Percentiles rank a stretch among this genome's conserved stretches.
These are phyloP conservation scores for Austroboletus niveus DNA, from an alignment of 1,284 basidiomycete species.

Conservation along the genomic window DNA sequence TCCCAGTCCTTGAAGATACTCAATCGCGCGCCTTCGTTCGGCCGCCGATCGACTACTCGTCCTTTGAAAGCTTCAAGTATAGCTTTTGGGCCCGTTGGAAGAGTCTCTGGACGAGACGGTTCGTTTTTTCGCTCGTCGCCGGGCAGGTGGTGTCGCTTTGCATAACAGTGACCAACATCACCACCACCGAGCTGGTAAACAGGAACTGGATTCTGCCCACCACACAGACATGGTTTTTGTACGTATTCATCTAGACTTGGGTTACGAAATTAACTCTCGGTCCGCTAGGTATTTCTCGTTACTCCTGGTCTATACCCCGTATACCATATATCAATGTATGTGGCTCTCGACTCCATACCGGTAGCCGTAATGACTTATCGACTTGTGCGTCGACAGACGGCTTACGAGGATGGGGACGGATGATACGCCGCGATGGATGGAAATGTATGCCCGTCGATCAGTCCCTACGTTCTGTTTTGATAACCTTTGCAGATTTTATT, in stretches of 20 bases:
- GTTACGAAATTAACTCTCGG: not conserved
- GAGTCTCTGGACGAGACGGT: constrained; percentile 73
- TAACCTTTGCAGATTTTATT: constrained; percentile 56
- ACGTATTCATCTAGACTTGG: constrained; percentile 30
- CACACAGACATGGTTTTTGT: constrained; percentile 82
- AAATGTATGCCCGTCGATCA: constrained; percentile 55
- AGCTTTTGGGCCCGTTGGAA: constrained; percentile 59
- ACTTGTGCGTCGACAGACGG: constrained; percentile 51
- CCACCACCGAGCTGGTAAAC: constrained; percentile 71
- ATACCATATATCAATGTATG: constrained; percentile 79
- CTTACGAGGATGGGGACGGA: constrained; percentile 70
- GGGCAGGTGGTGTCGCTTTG: constrained; percentile 84
- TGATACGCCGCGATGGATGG: constrained; percentile 77
- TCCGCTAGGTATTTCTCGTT: constrained; percentile 69
- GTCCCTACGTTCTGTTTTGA: constrained; percentile 3
- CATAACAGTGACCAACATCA: constrained; percentile 83
- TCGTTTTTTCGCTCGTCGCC: constrained; percentile 63
- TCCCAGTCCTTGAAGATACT: not conserved
- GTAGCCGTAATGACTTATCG: not conserved
- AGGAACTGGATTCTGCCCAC: constrained; percentile 75
- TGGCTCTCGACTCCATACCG: constrained; percentile 17
- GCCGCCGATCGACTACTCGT: constrained; percentile 63
- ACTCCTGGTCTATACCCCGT: constrained; percentile 76
- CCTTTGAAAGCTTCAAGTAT: constrained; percentile 45
- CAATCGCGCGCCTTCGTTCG: constrained; percentile 18